Base-by-base conservation (phyloP, 2,329 filamentous ascomycete genomes). In the Phialemoniopsis sp. region DNA sequence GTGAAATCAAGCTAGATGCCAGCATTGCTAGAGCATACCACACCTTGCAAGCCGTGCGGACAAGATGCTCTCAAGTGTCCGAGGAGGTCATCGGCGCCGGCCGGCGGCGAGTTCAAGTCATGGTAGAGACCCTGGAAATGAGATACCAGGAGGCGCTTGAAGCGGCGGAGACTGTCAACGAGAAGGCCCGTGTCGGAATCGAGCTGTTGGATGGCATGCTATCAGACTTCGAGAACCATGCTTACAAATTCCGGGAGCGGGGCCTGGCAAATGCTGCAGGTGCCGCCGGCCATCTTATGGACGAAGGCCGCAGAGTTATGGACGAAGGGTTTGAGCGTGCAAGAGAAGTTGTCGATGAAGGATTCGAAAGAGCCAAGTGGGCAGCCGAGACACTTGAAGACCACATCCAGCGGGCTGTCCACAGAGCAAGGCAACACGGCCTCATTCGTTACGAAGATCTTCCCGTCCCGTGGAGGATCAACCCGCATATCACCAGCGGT, bases 121-220 rank as follows among this genome's bases (percentile, higher is more conserved):
- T 97, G 68, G 89, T 98, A 28, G 91, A 97, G 53, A 95, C 89
- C 1, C 70, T 98, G 13, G 93, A 98, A 61, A 76, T 76, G 19
- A 78, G 87, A 47, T 98, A 96, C 63, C 84, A 94, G 46, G 87
- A 93, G 51, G 89, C 87, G 2, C 66, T 98, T 47, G 83, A 78
- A 13, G 87, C 86, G 3, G 89, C 90, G 47, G 90, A 88, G 56
- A 90, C 89, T 0, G 66, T 97, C 52, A 89, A 93, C 54, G 89
- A 95, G 52, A 97, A 97, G 67, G 89, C 91, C 4, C 80, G 87
- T 44, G 84, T 91, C 29, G 88, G 89, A 5, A 84, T 98, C 47
- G 83, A 87, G 44, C 67, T 97, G 46, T 84, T 97, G 57, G 91
- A 97, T 56, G 76, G 69, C 29, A 89, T 95, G 66, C 70, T 98